These are phyloP conservation scores for Fraxinus sp. DNA, from an alignment of 305 asterid genomes.

Conservation along the genomic window DNA sequence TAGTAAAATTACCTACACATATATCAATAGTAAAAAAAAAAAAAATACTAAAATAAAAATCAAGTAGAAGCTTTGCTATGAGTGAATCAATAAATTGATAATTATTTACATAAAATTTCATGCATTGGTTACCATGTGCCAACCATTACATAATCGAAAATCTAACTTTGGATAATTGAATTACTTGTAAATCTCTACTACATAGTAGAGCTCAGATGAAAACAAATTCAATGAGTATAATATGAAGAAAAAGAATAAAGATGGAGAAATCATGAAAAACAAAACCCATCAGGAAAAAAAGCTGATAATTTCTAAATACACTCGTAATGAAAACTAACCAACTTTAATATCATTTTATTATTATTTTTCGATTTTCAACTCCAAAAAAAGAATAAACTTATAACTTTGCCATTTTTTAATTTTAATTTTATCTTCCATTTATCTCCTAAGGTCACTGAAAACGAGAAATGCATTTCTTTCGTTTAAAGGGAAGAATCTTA, in stretches of 20 bases:
- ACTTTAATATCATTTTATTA: background rate
- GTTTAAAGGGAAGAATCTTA: constrained; percentile 9
- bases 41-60: constrained; percentile 4
- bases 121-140: background rate
- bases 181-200: background rate
- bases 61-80: background rate
- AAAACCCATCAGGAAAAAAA: no score
- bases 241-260: background rate
- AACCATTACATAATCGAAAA: background rate
- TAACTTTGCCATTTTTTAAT: background rate
- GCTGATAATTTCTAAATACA: no score
- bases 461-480: background rate
- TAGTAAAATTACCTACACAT: background rate
- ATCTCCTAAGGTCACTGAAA: background rate
- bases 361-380: constrained; percentile 5
- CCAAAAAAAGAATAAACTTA: constrained; percentile 12
- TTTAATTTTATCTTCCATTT: constrained; percentile 11
- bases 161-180: background rate
- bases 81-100: background rate
- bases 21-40: background rate
- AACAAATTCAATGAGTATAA: background rate
- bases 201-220: background rate
- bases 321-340: no score
- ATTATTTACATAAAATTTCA: background rate
- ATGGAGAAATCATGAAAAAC: no score